These are phyloP conservation scores for Arabidopsis arenosa DNA, from an alignment of 345 rosid genomes.

Conservation along the genomic window DNA sequence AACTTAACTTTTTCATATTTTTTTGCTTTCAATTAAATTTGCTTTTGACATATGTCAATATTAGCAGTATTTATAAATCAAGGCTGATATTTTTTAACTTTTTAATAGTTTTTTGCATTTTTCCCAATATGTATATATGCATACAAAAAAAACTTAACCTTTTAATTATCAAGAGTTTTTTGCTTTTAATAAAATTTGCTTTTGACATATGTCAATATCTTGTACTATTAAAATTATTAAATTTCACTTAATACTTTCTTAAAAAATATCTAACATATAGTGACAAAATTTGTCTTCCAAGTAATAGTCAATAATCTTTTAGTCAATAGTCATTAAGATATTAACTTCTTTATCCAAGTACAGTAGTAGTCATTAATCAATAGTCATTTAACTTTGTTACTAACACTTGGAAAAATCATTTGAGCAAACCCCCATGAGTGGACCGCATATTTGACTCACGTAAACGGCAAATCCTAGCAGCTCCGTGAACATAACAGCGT, in stretches of 20 bases:
- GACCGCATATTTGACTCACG: conserved; percentile 53
- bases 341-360: neutral
- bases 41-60: neutral
- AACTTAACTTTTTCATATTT: too few relatives aligned
- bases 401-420: neutral
- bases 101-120: too few relatives aligned
- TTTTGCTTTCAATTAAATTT: too few relatives aligned
- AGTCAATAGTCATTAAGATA: neutral
- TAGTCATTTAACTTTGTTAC: neutral
- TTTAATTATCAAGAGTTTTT: too few relatives aligned
- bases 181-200: neutral
- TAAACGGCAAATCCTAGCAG: conserved; percentile 1
- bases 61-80: too few relatives aligned
- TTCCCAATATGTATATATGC: too few relatives aligned
- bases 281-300: neutral
- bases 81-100: too few relatives aligned
- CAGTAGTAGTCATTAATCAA: neutral
- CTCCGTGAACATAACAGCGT: conserved; percentile 42
- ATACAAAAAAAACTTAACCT: too few relatives aligned
- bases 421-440: conserved; percentile 1
- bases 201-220: neutral
- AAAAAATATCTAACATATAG: neutral
- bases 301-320: neutral
- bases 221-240: neutral
- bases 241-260: neutral